Percentiles rank a stretch among this genome's conserved stretches.
These are phyloP conservation scores for Tetracentron sinense DNA, from an alignment of 164 flowering plant species.

Conservation along the genomic window DNA sequence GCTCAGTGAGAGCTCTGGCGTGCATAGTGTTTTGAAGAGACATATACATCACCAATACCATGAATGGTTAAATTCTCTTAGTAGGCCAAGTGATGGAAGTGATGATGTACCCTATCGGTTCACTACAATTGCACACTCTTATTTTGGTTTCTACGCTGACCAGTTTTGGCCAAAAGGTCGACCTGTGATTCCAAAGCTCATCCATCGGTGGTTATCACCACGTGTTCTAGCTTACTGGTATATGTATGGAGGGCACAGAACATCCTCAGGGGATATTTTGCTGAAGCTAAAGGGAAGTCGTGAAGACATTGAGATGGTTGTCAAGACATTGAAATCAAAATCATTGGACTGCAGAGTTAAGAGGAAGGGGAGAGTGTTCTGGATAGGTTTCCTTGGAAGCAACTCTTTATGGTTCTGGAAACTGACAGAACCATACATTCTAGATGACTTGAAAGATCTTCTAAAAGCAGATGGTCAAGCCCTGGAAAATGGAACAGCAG, in stretches of 20 bases:
- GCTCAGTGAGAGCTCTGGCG: slow-evolving; percentile 43
- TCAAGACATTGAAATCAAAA: slow-evolving; percentile 49
- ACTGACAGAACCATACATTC: slow-evolving; percentile 63
- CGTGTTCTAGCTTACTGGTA: slow-evolving; percentile 92
- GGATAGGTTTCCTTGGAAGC: slow-evolving; percentile 80
- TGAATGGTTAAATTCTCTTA: slow-evolving; percentile 64
- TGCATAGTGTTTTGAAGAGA: slow-evolving; percentile 50
- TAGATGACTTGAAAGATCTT: slow-evolving; percentile 48
- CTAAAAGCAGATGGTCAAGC: slow-evolving; percentile 27
- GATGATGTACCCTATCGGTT: slow-evolving; percentile 54
- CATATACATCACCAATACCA: slow-evolving; percentile 57
- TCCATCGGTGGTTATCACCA: slow-evolving; percentile 93
- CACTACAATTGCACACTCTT: slow-evolving; percentile 51
- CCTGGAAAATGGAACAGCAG: slow-evolving; percentile 14
- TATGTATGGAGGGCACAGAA: slow-evolving; percentile 82
- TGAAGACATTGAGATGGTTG: slow-evolving; percentile 58
- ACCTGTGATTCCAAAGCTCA: slow-evolving; percentile 62
- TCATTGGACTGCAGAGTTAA: slow-evolving; percentile 72
- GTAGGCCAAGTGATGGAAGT: slow-evolving; percentile 24
- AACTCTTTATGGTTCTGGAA: slow-evolving; percentile 70
- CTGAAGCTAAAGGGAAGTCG: slow-evolving; percentile 60
- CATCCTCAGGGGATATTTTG: slow-evolving; percentile 69
- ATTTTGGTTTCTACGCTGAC: slow-evolving; percentile 79
- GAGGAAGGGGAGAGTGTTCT: slow-evolving; percentile 62
- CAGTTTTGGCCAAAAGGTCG: slow-evolving; percentile 68